A percentile compares a stretch with the other conserved stretches of the same genome.
Evolutionary conservation across 164 flowering plant genomes (phyloP).

Genomic region (Annona squamosa): DNA sequence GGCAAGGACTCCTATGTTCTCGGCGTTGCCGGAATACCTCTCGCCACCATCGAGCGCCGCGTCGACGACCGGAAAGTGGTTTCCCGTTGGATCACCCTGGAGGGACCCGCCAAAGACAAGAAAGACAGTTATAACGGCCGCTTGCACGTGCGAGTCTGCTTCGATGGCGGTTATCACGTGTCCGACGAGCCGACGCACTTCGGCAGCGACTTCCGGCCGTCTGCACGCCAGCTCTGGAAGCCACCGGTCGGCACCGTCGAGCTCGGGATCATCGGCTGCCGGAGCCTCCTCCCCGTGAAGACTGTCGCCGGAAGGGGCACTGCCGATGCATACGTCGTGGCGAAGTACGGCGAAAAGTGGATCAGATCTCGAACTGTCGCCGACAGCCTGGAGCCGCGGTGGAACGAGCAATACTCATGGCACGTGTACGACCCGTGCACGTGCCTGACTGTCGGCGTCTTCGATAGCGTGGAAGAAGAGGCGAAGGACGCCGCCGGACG

Average conservation of each 20-base stretch:
- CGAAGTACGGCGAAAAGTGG: conserved; percentile 87
- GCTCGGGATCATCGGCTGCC: conserved; percentile 75
- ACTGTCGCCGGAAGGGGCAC: conserved; percentile 52
- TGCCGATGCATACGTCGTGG: conserved; percentile 76
- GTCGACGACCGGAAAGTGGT: conserved; percentile 75
- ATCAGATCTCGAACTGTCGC: conserved; percentile 66
- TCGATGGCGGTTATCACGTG: conserved; percentile 95
- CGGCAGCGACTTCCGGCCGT: conserved; percentile 79
- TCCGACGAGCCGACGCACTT: conserved; percentile 78
- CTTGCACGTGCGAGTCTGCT: conserved; percentile 58
- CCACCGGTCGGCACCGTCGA: conserved; percentile 67
- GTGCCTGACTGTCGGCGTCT: conserved; percentile 64
- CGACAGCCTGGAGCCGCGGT: conserved; percentile 60
- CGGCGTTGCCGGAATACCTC: conserved; percentile 47
- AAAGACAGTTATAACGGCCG: conserved; percentile 41
- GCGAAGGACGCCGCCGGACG: conserved; percentile 23
- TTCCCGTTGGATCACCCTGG: conserved; percentile 63
- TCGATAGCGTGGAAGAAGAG: conserved; percentile 23
- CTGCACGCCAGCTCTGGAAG: conserved; percentile 88
- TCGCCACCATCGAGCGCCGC: conserved; percentile 61
- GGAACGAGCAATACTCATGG: conserved; percentile 98
- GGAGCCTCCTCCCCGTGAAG: conserved; percentile 63
- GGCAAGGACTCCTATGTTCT: conserved; percentile 34
- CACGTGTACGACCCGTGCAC: conserved; percentile 85
- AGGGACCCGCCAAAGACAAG: conserved; percentile 33